These are phyloP conservation scores for Gryganskiella cystojenkinii DNA, from an alignment of 192 early-diverging fungal species.

Conservation along the genomic window DNA sequence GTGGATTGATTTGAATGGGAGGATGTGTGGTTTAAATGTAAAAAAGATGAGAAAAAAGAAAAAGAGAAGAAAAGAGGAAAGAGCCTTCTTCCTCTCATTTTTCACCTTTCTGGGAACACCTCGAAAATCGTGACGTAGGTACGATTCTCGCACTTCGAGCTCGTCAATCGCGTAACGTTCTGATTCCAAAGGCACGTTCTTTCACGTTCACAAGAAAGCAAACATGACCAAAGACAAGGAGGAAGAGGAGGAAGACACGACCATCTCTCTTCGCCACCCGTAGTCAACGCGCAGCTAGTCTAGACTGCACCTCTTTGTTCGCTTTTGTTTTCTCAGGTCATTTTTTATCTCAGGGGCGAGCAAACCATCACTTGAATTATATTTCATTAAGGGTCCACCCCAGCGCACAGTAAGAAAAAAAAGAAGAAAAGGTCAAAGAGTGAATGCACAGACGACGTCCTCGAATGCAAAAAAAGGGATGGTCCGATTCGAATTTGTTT, in stretches of 20 bases:
- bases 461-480: no score
- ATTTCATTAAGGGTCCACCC: no score
- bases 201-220: neutral
- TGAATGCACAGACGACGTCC: no score
- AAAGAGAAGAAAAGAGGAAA: neutral
- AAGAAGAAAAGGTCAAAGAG: no score
- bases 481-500: constrained; percentile 3
- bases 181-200: no score
- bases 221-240: neutral
- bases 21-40: neutral
- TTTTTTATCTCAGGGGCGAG: neutral
- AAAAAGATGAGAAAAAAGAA: constrained; percentile 9
- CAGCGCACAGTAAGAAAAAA: no score
- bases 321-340: neutral
- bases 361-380: neutral
- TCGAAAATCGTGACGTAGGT: neutral
- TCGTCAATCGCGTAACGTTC: no score
- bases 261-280: neutral
- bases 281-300: no score
- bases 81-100: constrained; percentile 3
- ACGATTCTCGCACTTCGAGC: no score
- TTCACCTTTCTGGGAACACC: neutral
- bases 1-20: constrained; percentile 9
- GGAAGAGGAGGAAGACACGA: no score
- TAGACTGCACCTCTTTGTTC: neutral